These are phyloP conservation scores for Hygrophila difformis DNA, from an alignment of 257 asterid species.

Conservation along the genomic window DNA sequence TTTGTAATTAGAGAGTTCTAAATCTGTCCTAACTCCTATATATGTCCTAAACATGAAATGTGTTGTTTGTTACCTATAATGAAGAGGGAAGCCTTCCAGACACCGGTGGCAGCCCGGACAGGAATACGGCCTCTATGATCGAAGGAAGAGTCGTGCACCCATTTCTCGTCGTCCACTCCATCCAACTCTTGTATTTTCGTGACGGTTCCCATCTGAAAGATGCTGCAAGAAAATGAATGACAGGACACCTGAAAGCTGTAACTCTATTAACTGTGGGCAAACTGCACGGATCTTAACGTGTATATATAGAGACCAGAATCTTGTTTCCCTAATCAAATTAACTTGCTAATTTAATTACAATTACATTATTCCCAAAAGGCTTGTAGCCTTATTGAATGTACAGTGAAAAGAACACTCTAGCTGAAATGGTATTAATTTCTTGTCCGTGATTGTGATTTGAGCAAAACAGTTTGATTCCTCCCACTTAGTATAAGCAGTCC, in stretches of 20 bases:
- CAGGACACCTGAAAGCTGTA: no score
- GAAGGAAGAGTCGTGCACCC: constrained; percentile 69
- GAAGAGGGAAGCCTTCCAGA: constrained; percentile 86
- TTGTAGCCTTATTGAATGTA: no score
- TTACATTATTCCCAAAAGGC: no score
- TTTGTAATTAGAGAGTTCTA: no score
- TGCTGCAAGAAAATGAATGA: no score
- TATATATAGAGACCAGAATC: constrained; percentile 28
- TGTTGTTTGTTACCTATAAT: constrained; percentile 49
- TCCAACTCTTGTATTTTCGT: constrained; percentile 10
- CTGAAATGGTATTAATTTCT: neutral
- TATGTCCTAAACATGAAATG: no score
- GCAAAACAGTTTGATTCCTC: constrained; percentile 11
- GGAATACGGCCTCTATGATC: constrained; percentile 72
- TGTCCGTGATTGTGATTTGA: constrained; percentile 26
- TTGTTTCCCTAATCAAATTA: neutral
- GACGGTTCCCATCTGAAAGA: no score
- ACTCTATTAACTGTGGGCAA: no score
- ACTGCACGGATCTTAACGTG: no score
- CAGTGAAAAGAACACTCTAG: neutral
- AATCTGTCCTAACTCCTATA: no score
- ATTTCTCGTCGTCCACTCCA: constrained; percentile 39
- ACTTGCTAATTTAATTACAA: no score
- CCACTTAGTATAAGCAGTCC: constrained; percentile 5
- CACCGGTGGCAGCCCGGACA: constrained; percentile 67